These are phyloP conservation scores for Tuber melanosporum DNA, from an alignment of 495 filamentous ascomycete genomes.

Conservation along the genomic window DNA sequence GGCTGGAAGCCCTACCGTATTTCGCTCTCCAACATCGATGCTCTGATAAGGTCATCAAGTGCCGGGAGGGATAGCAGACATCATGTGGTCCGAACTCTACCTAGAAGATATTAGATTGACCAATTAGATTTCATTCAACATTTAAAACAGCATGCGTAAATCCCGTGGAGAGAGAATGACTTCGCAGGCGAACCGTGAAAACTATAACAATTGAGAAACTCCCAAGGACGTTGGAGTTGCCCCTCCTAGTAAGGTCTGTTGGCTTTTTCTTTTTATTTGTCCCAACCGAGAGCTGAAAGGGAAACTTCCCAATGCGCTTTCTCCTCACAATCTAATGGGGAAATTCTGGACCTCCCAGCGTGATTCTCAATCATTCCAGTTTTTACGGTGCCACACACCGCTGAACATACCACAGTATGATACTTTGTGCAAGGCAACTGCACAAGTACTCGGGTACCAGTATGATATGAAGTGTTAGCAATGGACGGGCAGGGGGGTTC, in stretches of 20 bases:
- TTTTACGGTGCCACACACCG: background rate
- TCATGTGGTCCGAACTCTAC: background rate
- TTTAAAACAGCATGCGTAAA: background rate
- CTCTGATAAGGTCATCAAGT: background rate
- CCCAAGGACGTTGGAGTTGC: background rate
- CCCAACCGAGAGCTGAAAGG: background rate
- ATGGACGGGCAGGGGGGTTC: background rate
- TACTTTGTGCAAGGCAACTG: background rate
- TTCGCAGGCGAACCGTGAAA: background rate
- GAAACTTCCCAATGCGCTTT: background rate
- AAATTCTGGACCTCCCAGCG: background rate
- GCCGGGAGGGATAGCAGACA: background rate
- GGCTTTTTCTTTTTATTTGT: background rate
- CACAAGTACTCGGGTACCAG: background rate
- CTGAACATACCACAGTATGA: background rate
- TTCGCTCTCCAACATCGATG: background rate
- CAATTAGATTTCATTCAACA: background rate
- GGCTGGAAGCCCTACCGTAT: background rate
- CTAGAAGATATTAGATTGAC: background rate
- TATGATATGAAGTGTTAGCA: background rate
- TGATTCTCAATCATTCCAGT: background rate
- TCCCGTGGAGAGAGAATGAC: background rate
- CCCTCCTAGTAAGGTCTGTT: background rate
- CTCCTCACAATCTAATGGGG: background rate
- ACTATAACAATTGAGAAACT: background rate